Conservation (phyloP, 73 alveolate species). For the Paramecium tetraurelia region DNA sequence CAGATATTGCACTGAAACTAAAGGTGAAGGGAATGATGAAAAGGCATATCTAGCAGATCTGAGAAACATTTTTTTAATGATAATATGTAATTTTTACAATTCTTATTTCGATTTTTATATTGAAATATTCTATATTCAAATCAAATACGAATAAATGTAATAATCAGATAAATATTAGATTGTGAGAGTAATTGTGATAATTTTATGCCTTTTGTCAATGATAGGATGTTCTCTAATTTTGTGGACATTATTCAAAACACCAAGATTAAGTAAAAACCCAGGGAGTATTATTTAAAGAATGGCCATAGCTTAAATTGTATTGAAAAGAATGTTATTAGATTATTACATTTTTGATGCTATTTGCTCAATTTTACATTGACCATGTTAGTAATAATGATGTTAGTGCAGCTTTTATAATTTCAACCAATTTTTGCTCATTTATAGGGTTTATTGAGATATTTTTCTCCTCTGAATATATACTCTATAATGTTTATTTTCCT, state of each 20-base stretch:
- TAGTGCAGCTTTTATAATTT: background rate
- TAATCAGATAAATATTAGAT: background rate
- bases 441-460: slow-evolving; percentile 4
- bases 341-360: background rate
- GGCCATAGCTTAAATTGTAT: slow-evolving; percentile 3
- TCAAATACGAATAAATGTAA: background rate
- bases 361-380: background rate
- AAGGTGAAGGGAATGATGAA: slow-evolving; percentile 25
- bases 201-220: background rate
- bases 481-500: background rate
- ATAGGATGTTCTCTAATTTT: background rate
- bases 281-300: slow-evolving; percentile 28
- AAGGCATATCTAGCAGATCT: background rate
- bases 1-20: background rate
- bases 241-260: slow-evolving; percentile 45
- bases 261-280: slow-evolving; percentile 16
- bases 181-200: background rate
- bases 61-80: background rate
- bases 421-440: background rate
- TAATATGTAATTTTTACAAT: background rate
- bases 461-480: background rate
- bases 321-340: background rate
- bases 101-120: background rate
- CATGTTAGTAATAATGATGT: background rate
- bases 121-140: background rate